phyloP scores from a whole-genome alignment of 2,329 filamentous ascomycete genomes.

The Cladosporium sp. region DNA sequence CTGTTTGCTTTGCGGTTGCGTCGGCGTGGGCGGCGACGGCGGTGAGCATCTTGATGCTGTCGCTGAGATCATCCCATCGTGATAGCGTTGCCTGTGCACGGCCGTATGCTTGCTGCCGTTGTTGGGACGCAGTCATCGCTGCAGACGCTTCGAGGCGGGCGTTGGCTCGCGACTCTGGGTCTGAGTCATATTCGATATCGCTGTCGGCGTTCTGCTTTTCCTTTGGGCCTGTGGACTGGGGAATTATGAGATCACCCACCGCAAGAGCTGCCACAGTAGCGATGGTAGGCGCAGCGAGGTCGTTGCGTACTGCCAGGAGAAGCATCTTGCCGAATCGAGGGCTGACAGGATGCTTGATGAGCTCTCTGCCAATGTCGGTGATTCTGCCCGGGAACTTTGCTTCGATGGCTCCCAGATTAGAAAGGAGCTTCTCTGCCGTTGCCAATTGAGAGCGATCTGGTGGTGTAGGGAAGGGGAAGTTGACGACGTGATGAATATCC shows the following conservation, averaged over 20 bases:
- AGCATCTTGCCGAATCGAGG: constrained; percentile 90
- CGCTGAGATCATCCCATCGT: constrained; percentile 76
- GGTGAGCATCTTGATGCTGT: constrained; percentile 87
- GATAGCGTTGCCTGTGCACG: constrained; percentile 76
- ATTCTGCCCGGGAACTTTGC: constrained; percentile 62
- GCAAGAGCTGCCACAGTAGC: constrained; percentile 86
- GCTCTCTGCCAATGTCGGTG: constrained; percentile 74
- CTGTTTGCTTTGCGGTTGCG: constrained; percentile 52
- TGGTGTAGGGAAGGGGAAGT: constrained; percentile 94
- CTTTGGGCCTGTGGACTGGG: constrained; percentile 50
- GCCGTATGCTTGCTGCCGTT: constrained; percentile 65
- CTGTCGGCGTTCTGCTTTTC: constrained; percentile 55
- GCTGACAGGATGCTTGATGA: constrained; percentile 86
- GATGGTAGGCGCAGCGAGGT: constrained; percentile 81
- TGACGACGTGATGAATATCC: constrained; percentile 84
- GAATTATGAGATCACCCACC: constrained; percentile 82
- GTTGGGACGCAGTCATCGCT: constrained; percentile 59
- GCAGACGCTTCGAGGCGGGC: constrained; percentile 9
- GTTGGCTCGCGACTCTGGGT: constrained; percentile 13
- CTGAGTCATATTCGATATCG: constrained; percentile 33
- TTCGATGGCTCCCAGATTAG: constrained; percentile 79
- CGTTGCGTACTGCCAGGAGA: constrained; percentile 79
- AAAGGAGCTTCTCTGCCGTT: constrained; percentile 82
- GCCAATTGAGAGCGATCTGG: constrained; percentile 74
- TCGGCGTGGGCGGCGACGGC: constrained; percentile 85